A percentile compares a stretch with the other conserved stretches of the same genome.
phyloP scores from a whole-genome alignment of 495 filamentous ascomycete genomes.

The Copromyces sp. region DNA sequence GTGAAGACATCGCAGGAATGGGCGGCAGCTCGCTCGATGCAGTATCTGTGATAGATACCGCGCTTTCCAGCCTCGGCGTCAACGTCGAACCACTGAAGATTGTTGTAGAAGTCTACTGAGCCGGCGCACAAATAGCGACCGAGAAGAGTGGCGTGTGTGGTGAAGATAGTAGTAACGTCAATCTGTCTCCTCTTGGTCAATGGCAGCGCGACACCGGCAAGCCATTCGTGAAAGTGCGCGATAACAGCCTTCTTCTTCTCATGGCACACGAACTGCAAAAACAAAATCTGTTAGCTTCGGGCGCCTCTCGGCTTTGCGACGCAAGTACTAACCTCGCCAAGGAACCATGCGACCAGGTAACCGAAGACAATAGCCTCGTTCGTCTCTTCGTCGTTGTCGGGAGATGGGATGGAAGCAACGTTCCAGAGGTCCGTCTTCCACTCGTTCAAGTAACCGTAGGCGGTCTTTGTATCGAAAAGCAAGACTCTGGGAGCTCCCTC shows the following conservation, averaged over 20 bases:
- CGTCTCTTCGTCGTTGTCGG: constrained; percentile 84
- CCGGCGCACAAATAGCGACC: constrained; percentile 95
- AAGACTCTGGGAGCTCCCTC: constrained; percentile 91
- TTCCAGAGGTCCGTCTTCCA: constrained; percentile 98
- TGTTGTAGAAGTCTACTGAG: constrained; percentile 98
- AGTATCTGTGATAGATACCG: constrained; percentile 97
- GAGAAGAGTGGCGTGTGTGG: constrained; percentile 89
- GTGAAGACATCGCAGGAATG: constrained; percentile 95
- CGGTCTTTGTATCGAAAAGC: constrained; percentile 89
- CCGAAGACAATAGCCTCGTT: constrained; percentile 98
- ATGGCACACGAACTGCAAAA: constrained; percentile 75
- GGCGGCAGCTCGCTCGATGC: constrained; percentile 87
- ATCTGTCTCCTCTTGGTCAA: constrained; percentile 87
- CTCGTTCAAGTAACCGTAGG: constrained; percentile 83
- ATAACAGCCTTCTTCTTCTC: constrained; percentile 85
- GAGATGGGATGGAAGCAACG: constrained; percentile 81
- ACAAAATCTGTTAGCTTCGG: constrained; percentile 8
- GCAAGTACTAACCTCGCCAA: constrained; percentile 67
- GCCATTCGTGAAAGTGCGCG: constrained; percentile 98
- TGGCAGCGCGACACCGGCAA: constrained; percentile 91
- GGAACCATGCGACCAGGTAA: constrained; percentile 94
- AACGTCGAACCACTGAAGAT: constrained; percentile 93
- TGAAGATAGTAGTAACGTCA: constrained; percentile 97
- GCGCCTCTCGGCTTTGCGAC: neutral
- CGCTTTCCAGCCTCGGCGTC: constrained; percentile 95